A percentile compares a stretch with the other conserved stretches of the same genome.
phyloP scores from a whole-genome alignment of 495 filamentous ascomycete species.

The Aspergillus funiculosus region DNA sequence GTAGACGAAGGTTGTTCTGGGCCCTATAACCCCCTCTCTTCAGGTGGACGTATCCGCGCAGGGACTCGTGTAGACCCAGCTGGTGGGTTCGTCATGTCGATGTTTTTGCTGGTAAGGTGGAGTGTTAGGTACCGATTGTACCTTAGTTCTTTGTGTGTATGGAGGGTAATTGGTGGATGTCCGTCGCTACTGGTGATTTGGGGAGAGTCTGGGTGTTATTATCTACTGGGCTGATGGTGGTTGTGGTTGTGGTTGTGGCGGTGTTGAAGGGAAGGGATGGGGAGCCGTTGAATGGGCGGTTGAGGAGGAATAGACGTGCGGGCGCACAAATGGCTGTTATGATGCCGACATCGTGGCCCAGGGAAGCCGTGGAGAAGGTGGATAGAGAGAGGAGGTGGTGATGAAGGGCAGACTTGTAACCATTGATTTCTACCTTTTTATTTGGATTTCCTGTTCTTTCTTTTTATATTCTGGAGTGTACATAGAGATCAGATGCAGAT shows the following conservation, averaged over 20 bases:
- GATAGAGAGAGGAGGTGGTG: slow-evolving; percentile 47
- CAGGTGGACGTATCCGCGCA: slow-evolving; percentile 63
- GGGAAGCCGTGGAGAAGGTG: slow-evolving; percentile 52
- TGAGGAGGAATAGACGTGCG: slow-evolving; percentile 47
- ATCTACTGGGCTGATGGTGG: slow-evolving; percentile 19
- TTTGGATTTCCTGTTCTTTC: too few species aligned
- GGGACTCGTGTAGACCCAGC: slow-evolving; percentile 50
- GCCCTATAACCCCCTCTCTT: slow-evolving; percentile 56
- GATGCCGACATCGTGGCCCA: slow-evolving; percentile 62
- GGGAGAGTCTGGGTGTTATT: too few species aligned
- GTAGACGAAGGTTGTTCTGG: slow-evolving; percentile 49
- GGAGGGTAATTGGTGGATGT: slow-evolving; percentile 50
- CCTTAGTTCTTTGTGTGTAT: slow-evolving; percentile 60
- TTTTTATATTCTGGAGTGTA: too few species aligned
- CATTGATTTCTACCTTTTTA: too few species aligned
- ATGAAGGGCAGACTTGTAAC: slow-evolving; percentile 53
- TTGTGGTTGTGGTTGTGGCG: slow-evolving; percentile 24
- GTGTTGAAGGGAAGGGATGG: slow-evolving; percentile 49
- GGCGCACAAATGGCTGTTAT: slow-evolving; percentile 53
- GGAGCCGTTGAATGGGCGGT: slow-evolving; percentile 50
- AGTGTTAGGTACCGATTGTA: slow-evolving; percentile 68
- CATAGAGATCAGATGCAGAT: too few species aligned
- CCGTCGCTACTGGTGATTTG: slow-evolving; percentile 10
- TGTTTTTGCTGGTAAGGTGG: slow-evolving; percentile 47
- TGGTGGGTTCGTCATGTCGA: slow-evolving; percentile 52